Evolutionary conservation across 1,284 basidiomycete species (phyloP), one percentile per base, ranked within the genome.

Genomic region (Cerrena zonata): DNA sequence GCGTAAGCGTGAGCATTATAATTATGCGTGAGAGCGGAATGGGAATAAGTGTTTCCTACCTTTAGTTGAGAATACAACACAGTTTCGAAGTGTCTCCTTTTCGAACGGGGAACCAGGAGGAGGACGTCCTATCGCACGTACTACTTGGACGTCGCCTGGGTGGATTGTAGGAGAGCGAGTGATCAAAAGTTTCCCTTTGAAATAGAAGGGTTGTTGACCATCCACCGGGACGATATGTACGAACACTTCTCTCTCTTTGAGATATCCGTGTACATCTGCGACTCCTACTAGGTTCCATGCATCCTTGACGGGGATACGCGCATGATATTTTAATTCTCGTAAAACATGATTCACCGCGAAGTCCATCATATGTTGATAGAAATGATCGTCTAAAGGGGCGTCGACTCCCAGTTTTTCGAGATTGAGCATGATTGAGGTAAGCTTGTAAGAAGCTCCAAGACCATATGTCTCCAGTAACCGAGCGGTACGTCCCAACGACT

Each of bases 221-320:
- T 75, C 67, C 0, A 64, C 55, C 5, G 68, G 65, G 44, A 74
- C 73, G 44, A 81, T 67, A 58, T 78, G 82, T 1, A 74, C 78
- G 57, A 82, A 87, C 3, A 86, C 74, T 55, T 86, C 70, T 2
- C 70, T 72, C 50, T 74, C 72, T 40, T 69, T 25, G 10, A 86
- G 70, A 49, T 69, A 76, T 2, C 67, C 62, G 53, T 82, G 76
- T 0, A 79, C 69, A 58, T 87, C 85, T 2, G 83, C 82, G 3
- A 87, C 76, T 0, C 85, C 86, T 2, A 86, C 84, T 1, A 88
- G 61, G 0, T 80, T 86, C 71, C 77, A 83, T 2, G 76, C 79
- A 10, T 70, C 65, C 0, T 77, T 76, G 4, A 89, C 70, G 10
- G 81, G 82, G 43, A 89, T 87, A 5, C 84, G 74, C 1, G 84